Evolutionary conservation across 441 rosid species (phyloP), one percentile per base, ranked within the genome.

Genomic region (Lagerstroemia fauriei): DNA sequence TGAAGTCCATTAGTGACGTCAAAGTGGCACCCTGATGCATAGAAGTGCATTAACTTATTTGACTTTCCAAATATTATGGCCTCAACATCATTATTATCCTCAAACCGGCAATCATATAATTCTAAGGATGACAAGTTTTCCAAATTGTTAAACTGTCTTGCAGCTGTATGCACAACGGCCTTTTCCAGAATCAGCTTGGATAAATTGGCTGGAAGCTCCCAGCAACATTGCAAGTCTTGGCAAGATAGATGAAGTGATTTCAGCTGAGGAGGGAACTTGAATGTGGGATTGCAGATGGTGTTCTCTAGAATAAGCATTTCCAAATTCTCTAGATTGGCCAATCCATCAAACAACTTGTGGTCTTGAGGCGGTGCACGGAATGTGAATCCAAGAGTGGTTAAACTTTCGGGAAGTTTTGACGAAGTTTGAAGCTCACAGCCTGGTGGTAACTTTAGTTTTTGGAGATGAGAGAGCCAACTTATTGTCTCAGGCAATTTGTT

Each of bases 371-470:
- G n/a, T 20, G 12, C 61, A 13, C 1, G 66, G 9, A 70, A 13
- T 31, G 44, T 31, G 32, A 76, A 31, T 31, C 53, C 41, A 27
- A 76, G 50, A 76, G 0, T 34, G 50, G 18, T 11, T 16, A 78
- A 50, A 46, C 59, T 65, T 48, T 14, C 22, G 56, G 81, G 81
- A 46, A 78, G 73, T 20, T 46, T 20, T 61, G 59, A 31, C 81
- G 47, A 78, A 69, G 47, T 46, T 25, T 65, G 81, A 78, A 65
- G 72, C 38, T n/a, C 20, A 29, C 66, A 13, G 73, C 81, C 65
- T 34, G 47, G 9, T 14, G 51, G 46, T 59, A 80, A 29, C 32
- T 48, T n/a, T 29, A 80, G 77, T 1, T 46, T 32, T 68, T 69
- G 22, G 38, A 80, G 82, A 14, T 24, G 50, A 38, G 48, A 9